Evolutionary conservation across 2,329 filamentous ascomycete species (phyloP).

Genomic region (Nannizziopsis barbatae): DNA sequence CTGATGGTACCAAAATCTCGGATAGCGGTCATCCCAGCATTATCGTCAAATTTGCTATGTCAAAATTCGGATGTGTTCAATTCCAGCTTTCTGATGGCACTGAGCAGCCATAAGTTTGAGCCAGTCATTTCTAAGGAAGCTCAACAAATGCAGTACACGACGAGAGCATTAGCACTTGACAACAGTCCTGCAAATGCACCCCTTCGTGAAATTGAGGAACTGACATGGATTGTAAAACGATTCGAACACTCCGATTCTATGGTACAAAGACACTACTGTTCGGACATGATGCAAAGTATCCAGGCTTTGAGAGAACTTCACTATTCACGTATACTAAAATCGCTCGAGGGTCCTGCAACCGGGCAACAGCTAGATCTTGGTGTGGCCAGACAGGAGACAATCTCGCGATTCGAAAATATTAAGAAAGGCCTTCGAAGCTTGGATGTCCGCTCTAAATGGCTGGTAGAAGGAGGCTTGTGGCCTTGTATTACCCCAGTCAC

Average conservation of each 20-base stretch:
- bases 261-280: conserved; percentile 24
- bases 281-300: conserved; percentile 32
- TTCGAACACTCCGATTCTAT: conserved; percentile 8
- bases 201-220: conserved; percentile 12
- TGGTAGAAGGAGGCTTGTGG: conserved; percentile 31
- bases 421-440: conserved; percentile 16
- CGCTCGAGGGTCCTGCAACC: neutral
- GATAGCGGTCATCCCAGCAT: conserved; percentile 2
- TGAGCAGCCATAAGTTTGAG: neutral
- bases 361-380: neutral
- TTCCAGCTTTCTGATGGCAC: neutral
- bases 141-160: neutral
- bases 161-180: conserved; percentile 34
- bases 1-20: neutral
- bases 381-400: conserved; percentile 17
- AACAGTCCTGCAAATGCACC: conserved; percentile 32
- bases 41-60: neutral
- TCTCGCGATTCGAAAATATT: conserved; percentile 13
- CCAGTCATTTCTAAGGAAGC: neutral
- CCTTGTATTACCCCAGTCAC: conserved; percentile 32
- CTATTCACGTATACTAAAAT: neutral
- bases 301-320: conserved; percentile 22
- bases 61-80: neutral
- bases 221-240: conserved; percentile 3
- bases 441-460: conserved; percentile 30